Evolutionary conservation across 208 protist species (phyloP), one percentile per base, ranked within the genome.

Genomic region (Leishmania lainsoni): DNA sequence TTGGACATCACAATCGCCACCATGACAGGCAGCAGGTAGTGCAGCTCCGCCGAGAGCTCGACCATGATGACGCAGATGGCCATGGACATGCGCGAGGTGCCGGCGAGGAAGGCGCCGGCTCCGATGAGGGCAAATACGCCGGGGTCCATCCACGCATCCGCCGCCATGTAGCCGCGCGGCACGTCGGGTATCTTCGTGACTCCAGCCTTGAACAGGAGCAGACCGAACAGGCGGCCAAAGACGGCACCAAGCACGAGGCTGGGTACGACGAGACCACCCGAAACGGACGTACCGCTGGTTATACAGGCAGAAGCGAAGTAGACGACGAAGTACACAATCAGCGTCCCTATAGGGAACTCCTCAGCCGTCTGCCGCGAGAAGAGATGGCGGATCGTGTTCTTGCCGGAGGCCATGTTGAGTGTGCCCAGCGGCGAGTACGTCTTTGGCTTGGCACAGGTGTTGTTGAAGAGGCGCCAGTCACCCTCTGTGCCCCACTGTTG

Each of bases 31-130:
- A 99, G 89, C 45, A 98, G 83, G 81, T 98, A 98, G 83, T 96
- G 94, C 52, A 98, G 83, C 81, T 98, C 95, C 58, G 95, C 96
- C 29, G 97, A 98, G 1, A 98, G 88, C 87, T 99, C 96, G 45
- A 98, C 90, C 93, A 99, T 95, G 79, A 99, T 99, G 65, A 99
- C 96, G 65, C 94, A 95, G 70, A 98, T 93, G n/a, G 94, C 95
- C 83, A 99, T 96, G 14, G 96, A 96, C 86, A 98, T 93, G 69
- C 98, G 94, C 52, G 94, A 96, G 10, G 96, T 97, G 22, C 97
- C 97, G 32, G 90, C 94, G 65, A 98, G 91, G 78, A 98, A 98
- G 39, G 93, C 91, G 12, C 93, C 95, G 42, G 97, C 96, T 61
- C 98, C 98, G 71, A 99, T 97, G 16, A 99, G 87, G 9, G 97